Conservation (phyloP, 306 rosid species). For the Lagenaria siceraria region DNA sequence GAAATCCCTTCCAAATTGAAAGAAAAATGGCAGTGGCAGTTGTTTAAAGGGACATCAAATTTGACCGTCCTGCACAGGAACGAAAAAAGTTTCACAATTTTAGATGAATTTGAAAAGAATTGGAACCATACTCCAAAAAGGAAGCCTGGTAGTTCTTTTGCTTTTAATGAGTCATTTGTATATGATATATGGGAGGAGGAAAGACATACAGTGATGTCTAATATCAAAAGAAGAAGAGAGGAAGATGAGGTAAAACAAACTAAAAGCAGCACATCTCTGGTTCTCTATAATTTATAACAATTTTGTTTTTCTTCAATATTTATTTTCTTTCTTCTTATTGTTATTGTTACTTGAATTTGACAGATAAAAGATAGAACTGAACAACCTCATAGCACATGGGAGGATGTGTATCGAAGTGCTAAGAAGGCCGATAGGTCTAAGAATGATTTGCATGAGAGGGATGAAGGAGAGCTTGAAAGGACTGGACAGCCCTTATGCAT, state of each 20-base stretch:
- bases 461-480: conserved; percentile 88
- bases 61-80: conserved; percentile 31
- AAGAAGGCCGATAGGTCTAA: conserved; percentile 64
- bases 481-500: conserved; percentile 86
- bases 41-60: conserved; percentile 50
- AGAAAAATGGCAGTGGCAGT: conserved; percentile 80
- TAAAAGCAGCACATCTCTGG: not conserved
- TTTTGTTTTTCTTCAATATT: not conserved
- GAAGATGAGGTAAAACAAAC: conserved; percentile 72
- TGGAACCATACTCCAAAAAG: conserved; percentile 49
- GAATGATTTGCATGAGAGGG: conserved; percentile 93
- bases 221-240: conserved; percentile 52
- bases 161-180: conserved; percentile 40
- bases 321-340: not conserved
- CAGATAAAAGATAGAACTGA: conserved; percentile 84
- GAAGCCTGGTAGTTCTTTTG: conserved; percentile 15
- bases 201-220: conserved; percentile 30
- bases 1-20: conserved; percentile 49
- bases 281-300: not conserved
- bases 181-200: conserved; percentile 94
- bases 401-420: conserved; percentile 75
- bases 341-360: conserved; percentile 14
- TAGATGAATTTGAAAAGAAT: conserved; percentile 54
- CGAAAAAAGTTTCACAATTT: conserved; percentile 33
- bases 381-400: conserved; percentile 86